A percentile compares a stretch with the other conserved stretches of the same genome.
Conservation (phyloP, 176 grass and related monocot species). For the Puccinellia tenuiflora region DNA sequence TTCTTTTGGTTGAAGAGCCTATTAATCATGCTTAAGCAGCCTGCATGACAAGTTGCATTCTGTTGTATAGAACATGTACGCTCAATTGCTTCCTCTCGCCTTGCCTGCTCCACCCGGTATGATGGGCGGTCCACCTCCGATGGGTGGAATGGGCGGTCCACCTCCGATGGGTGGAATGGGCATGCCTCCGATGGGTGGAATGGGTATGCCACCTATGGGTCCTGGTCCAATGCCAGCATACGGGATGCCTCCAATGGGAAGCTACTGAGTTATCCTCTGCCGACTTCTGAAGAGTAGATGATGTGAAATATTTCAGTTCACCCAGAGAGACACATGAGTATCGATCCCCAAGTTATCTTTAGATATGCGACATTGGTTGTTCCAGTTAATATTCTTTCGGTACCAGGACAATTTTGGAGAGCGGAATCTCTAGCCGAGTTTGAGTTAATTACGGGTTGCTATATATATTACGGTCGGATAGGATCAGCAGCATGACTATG, state of each 20-base stretch:
- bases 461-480: slow-evolving; percentile 20
- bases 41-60: background rate
- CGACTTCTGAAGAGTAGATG: slow-evolving; percentile 14
- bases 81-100: slow-evolving; percentile 89
- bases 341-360: slow-evolving; percentile 26
- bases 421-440: slow-evolving; percentile 29
- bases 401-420: slow-evolving; percentile 38
- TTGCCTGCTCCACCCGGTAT: slow-evolving; percentile 74
- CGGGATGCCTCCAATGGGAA: slow-evolving; percentile 92
- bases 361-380: slow-evolving; percentile 21
- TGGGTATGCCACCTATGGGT: slow-evolving; percentile 63
- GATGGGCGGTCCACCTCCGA: slow-evolving; percentile 66
- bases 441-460: slow-evolving; percentile 8
- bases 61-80: slow-evolving; percentile 86
- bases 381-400: slow-evolving; percentile 38
- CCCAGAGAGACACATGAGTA: slow-evolving; percentile 7
- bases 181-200: slow-evolving; percentile 62
- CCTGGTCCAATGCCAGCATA: slow-evolving; percentile 70
- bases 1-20: background rate
- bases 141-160: slow-evolving; percentile 57
- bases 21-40: background rate
- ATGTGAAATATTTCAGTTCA: background rate
- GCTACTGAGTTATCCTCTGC: slow-evolving; percentile 44
- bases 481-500: slow-evolving; percentile 7
- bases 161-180: slow-evolving; percentile 68